A percentile compares a stretch with the other conserved stretches of the same genome.
These are phyloP conservation scores for Perkinsus olseni DNA, from an alignment of 169 alveolate species.

Conservation along the genomic window DNA sequence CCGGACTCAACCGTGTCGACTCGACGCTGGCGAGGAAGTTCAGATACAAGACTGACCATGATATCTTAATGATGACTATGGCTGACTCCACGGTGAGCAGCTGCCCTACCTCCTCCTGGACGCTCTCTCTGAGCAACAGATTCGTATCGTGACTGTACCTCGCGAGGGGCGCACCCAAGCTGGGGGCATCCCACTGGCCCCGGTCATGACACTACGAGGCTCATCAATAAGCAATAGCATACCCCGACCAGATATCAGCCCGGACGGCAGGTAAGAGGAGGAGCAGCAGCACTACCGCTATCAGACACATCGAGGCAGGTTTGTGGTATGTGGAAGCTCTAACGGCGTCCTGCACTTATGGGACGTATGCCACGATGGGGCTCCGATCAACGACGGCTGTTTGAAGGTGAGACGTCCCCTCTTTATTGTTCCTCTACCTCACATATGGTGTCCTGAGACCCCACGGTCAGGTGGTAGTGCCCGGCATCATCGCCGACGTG, in stretches of 20 bases:
- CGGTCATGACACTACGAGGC: neutral
- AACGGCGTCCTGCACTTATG: neutral
- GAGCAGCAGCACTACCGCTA: neutral
- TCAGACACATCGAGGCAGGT: neutral
- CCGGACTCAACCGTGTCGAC: neutral
- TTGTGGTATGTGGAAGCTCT: neutral
- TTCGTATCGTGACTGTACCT: neutral
- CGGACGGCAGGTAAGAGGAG: neutral
- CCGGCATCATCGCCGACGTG: neutral
- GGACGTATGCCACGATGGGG: neutral
- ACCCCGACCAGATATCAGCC: neutral
- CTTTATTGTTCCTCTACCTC: too few species aligned
- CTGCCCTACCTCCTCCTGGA: neutral
- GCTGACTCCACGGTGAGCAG: neutral
- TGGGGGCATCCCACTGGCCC: neutral
- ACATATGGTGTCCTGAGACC: neutral
- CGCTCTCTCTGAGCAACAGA: neutral
- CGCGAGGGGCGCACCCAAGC: neutral
- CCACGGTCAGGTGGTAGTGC: neutral
- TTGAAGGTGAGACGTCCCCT: neutral
- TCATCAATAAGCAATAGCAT: neutral
- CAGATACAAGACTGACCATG: neutral
- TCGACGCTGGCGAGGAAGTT: neutral
- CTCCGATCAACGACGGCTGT: neutral
- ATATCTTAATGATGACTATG: neutral